Evolutionary conservation across 179 eudicot genomes (phyloP).

Genomic region (Vitellaria paradoxa): DNA sequence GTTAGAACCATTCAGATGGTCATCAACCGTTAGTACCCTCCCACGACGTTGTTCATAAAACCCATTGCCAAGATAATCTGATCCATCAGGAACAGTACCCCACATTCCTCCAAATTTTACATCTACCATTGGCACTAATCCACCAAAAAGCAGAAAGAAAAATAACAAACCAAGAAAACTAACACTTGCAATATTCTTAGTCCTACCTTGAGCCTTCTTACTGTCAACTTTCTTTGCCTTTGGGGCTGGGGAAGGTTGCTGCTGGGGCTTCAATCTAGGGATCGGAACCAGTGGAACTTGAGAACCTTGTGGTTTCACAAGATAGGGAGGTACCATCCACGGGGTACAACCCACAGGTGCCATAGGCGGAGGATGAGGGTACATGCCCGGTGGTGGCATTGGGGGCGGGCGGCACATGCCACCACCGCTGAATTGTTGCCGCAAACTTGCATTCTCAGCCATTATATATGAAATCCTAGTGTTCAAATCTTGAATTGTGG

Average conservation of each 20-base stretch:
- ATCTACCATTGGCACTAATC: constrained; percentile 67
- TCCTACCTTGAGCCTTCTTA: constrained; percentile 56
- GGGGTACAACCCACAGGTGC: constrained; percentile 75
- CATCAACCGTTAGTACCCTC: constrained; percentile 49
- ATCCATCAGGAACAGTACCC: constrained; percentile 15
- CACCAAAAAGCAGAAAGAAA: constrained; percentile 61
- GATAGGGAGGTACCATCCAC: constrained; percentile 42
- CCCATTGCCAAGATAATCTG: constrained; percentile 23
- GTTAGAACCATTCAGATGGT: constrained; percentile 31
- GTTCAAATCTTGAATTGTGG: constrained; percentile 79
- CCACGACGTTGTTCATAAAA: constrained; percentile 37
- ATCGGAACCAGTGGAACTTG: constrained; percentile 90
- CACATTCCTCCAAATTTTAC: constrained; percentile 48
- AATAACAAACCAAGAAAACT: constrained; percentile 81
- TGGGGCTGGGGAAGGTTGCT: constrained; percentile 29
- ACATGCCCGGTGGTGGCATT: constrained; percentile 37
- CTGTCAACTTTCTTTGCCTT: constrained; percentile 53
- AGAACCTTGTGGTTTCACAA: constrained; percentile 72
- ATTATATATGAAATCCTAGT: constrained; percentile 57
- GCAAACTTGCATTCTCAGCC: constrained; percentile 71
- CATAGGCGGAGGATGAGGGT: constrained; percentile 42
- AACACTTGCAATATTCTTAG: constrained; percentile 90
- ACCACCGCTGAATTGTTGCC: constrained; percentile 59
- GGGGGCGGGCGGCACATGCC: constrained; percentile 30
- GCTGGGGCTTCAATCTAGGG: constrained; percentile 72